Conservation (phyloP, 2,329 filamentous ascomycete genomes). For the Fusarium nematophilum region DNA sequence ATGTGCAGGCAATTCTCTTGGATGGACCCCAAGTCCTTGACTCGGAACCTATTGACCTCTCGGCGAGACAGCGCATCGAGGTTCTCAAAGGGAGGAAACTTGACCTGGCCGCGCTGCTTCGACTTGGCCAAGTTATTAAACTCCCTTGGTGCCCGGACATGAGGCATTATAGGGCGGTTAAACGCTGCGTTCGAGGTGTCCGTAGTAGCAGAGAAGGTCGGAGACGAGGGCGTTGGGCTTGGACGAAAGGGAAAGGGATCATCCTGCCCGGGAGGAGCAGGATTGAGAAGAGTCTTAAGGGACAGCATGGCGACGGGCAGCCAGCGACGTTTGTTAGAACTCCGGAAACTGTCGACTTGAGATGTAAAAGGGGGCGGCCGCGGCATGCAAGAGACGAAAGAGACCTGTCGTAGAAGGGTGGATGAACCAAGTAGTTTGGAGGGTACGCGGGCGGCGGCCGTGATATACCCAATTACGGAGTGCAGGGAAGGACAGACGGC, state of each 20-base stretch:
- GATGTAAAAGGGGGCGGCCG: constrained; percentile 9
- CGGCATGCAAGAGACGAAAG: constrained; percentile 22
- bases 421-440: constrained; percentile 38
- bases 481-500: constrained; percentile 41
- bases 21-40: constrained; percentile 75
- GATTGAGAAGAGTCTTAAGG: constrained; percentile 75
- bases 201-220: constrained; percentile 21
- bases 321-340: constrained; percentile 29
- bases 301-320: constrained; percentile 65
- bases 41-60: constrained; percentile 71
- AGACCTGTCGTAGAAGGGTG: constrained; percentile 27
- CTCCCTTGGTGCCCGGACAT: constrained; percentile 57
- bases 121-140: constrained; percentile 61
- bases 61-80: constrained; percentile 66
- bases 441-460: constrained; percentile 41
- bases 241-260: constrained; percentile 49
- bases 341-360: background rate
- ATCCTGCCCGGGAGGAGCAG: constrained; percentile 59
- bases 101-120: constrained; percentile 73
- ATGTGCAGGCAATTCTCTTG: constrained; percentile 77
- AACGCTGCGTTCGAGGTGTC: constrained; percentile 12
- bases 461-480: constrained; percentile 43
- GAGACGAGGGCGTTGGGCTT: constrained; percentile 48
- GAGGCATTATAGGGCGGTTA: constrained; percentile 24
- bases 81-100: constrained; percentile 79